Conservation (phyloP, 2,329 filamentous ascomycete genomes). For the Venturia aucupariae region DNA sequence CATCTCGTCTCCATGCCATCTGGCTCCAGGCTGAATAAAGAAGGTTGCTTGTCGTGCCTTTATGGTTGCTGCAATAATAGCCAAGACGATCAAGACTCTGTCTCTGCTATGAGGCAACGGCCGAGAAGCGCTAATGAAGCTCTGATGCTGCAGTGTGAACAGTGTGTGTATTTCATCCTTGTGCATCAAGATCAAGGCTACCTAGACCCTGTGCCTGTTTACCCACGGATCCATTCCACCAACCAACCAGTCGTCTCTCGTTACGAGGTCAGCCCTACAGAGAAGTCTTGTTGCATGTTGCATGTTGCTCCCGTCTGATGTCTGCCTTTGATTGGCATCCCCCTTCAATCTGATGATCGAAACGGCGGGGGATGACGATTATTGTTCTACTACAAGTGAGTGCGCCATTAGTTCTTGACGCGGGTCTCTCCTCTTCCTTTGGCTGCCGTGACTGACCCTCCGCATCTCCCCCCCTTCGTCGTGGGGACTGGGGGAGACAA, state of each 20-base stretch:
- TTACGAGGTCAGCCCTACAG: slow-evolving; percentile 3
- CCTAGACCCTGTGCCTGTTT: not conserved
- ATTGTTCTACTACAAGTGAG: too few species aligned
- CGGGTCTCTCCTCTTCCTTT: not conserved
- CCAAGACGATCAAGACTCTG: not conserved
- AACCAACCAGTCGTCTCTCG: not conserved
- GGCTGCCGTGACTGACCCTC: not conserved
- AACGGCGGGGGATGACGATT: not conserved
- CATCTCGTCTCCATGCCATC: not conserved
- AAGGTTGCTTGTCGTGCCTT: not conserved
- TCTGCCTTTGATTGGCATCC: slow-evolving; percentile 2
- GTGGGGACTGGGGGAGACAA: not conserved
- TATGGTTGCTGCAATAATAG: not conserved
- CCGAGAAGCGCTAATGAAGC: not conserved
- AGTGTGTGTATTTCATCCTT: too few species aligned
- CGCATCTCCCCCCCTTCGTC: not conserved
- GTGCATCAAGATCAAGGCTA: not conserved
- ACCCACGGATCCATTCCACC: not conserved
- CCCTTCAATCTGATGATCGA: not conserved
- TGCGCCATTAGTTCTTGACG: not conserved
- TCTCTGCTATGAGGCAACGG: too few species aligned
- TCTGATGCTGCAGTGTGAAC: too few species aligned
- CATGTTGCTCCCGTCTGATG: too few species aligned
- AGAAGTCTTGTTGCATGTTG: not conserved
- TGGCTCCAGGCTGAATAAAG: not conserved